These are phyloP conservation scores for Ogataea pilisensis DNA, from an alignment of 805 yeast genomes.

Conservation along the genomic window DNA sequence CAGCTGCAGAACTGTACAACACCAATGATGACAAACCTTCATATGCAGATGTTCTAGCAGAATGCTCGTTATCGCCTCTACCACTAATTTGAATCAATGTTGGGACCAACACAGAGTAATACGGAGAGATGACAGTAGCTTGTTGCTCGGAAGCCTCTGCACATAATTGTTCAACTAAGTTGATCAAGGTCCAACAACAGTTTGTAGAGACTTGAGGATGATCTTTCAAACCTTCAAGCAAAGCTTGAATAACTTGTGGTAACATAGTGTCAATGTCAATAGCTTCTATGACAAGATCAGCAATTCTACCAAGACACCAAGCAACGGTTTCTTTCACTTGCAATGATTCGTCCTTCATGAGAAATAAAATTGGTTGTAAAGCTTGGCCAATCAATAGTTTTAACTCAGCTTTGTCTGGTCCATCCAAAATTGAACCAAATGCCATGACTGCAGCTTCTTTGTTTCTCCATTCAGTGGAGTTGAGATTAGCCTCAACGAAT, in stretches of 20 bases:
- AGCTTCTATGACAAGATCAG: slow-evolving; percentile 78
- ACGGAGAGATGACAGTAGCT: slow-evolving; percentile 68
- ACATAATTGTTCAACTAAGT: slow-evolving; percentile 79
- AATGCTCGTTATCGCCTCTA: slow-evolving; percentile 75
- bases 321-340: slow-evolving; percentile 97
- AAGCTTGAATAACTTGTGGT: slow-evolving; percentile 68
- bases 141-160: slow-evolving; percentile 44
- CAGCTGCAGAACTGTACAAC: slow-evolving; percentile 65
- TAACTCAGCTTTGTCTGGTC: slow-evolving; percentile 76
- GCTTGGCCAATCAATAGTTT: slow-evolving; percentile 74
- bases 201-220: slow-evolving; percentile 94
- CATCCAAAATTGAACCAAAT: slow-evolving; percentile 93
- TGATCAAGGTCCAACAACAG: slow-evolving; percentile 96
- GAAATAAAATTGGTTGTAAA: slow-evolving; percentile 65
- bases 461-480: slow-evolving; percentile 65
- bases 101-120: slow-evolving; percentile 65
- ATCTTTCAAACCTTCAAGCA: slow-evolving; percentile 77
- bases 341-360: slow-evolving; percentile 70
- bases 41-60: slow-evolving; percentile 92
- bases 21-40: slow-evolving; percentile 87
- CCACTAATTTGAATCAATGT: slow-evolving; percentile 65
- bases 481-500: slow-evolving; percentile 76
- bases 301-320: slow-evolving; percentile 97
- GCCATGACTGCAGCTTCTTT: slow-evolving; percentile 99
- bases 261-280: slow-evolving; percentile 62